These are phyloP conservation scores for Taiozyma sp. DNA, from an alignment of 1,139 yeast species.

Conservation along the genomic window DNA sequence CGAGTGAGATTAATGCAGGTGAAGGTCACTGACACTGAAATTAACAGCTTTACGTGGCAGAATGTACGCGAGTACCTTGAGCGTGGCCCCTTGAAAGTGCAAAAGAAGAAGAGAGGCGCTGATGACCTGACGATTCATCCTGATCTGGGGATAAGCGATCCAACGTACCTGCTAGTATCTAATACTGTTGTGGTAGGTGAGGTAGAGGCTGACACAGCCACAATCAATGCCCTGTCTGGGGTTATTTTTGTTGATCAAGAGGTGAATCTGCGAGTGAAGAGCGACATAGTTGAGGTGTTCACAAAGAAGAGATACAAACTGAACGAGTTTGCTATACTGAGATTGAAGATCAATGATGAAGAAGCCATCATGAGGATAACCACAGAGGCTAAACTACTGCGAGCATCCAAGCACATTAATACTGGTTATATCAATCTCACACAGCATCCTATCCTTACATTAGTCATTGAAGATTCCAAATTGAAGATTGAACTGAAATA, in stretches of 20 bases:
- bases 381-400: conserved; percentile 1
- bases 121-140: neutral
- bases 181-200: neutral
- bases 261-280: conserved; percentile 1
- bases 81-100: neutral
- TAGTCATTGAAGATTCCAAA: neutral
- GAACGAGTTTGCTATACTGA: conserved; percentile 5
- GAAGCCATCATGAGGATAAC: neutral
- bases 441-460: conserved; percentile 3
- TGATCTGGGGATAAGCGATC: neutral
- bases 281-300: conserved; percentile 1
- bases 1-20: neutral
- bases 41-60: neutral
- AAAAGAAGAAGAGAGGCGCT: neutral
- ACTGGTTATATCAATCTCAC: neutral
- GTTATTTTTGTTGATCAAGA: conserved; percentile 3
- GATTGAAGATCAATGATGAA: neutral
- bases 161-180: neutral
- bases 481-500: conserved; percentile 6
- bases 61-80: neutral
- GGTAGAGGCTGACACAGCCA: neutral
- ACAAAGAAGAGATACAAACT: conserved; percentile 12
- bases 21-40: neutral
- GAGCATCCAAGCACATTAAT: neutral
- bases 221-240: neutral